A percentile compares a stretch with the other conserved stretches of the same genome.
Evolutionary conservation across 129 eudicot species (phyloP).

Genomic region (Dittrichia graveolens): DNA sequence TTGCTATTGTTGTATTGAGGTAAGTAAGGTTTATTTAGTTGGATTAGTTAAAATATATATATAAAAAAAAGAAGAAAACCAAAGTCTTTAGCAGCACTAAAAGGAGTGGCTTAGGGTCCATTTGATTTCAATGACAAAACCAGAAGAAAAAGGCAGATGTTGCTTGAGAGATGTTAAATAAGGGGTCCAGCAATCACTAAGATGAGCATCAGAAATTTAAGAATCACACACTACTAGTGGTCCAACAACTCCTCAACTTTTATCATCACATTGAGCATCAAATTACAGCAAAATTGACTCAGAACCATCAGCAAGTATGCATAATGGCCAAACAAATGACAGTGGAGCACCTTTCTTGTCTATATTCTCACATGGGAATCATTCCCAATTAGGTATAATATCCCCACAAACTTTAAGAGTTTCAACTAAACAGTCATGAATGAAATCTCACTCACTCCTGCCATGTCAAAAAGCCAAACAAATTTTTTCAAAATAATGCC

Average conservation of each 20-base stretch:
- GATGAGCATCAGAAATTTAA: constrained; percentile 37
- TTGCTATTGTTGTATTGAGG: no score
- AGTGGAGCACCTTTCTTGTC: constrained; percentile 51
- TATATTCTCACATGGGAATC: constrained; percentile 52
- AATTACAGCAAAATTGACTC: constrained; percentile 40
- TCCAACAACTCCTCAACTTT: constrained; percentile 32
- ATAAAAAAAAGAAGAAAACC: no score
- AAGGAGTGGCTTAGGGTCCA: constrained; percentile 20
- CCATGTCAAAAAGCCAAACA: constrained; percentile 35
- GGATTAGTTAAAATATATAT: no score
- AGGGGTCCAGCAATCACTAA: constrained; percentile 42
- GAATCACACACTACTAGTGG: constrained; percentile 43
- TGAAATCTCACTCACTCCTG: constrained; percentile 31
- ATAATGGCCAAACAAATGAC: constrained; percentile 54
- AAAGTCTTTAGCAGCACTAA: not conserved
- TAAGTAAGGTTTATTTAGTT: no score
- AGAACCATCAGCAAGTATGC: constrained; percentile 48
- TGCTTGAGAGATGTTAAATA: constrained; percentile 25
- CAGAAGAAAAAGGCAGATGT: constrained; percentile 9
- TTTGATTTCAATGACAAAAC: constrained; percentile 27
- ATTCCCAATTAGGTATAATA: constrained; percentile 40
- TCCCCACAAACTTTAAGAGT: constrained; percentile 45
- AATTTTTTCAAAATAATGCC: constrained; percentile 10
- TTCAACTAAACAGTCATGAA: constrained; percentile 38
- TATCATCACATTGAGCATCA: constrained; percentile 42